Evolutionary conservation across 208 protist genomes (phyloP), one percentile per base, ranked within the genome.

Genomic region (Wallacemonas sp.): DNA sequence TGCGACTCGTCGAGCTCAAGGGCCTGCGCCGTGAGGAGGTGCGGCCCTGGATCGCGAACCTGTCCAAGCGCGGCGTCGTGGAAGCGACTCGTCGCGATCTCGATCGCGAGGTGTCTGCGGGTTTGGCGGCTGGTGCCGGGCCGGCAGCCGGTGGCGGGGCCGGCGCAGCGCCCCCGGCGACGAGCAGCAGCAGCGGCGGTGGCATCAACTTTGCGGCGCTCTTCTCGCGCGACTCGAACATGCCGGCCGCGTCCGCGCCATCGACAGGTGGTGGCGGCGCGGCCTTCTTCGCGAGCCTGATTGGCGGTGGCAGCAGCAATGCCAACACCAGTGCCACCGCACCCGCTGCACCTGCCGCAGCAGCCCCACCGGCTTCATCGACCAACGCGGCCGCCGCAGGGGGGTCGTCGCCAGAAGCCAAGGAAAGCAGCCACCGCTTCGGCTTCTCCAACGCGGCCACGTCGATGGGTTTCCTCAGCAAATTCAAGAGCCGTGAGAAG

Each of bases 31-130:
- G 90, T n/a, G 90, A 93, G 48, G 83, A 96, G 52, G 84, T 93
- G 24, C 80, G 87, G 12, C 49, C 74, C 36, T 92, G 83, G 85
- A 88, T 96, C 57, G 77, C 85, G 21, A 73, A 63, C 36, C 77
- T 96, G 48, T 94, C 90, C 16, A 92, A 92, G 70, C 75, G 75
- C 21, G 90, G 90, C 11, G 83, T 96, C n/a, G 87, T 92, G 9
- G 87, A 96, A 75, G 81, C 83, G n/a, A 96, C 90, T 8, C 77
- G 80, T 64, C 76, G 85, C n/a, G 90, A 96, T 71, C 2, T 78
- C 6, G 47, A 75, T 43, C 71, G 81, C 0, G 78, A 81, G 61
- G 72, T 61, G 14, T 60, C 72, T n/a, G 55, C 73, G 6, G 72
- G 75, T n/a, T 49, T 88, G 23, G 55, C 78, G 11, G 79, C 75